Evolutionary conservation across 1,284 basidiomycete genomes (phyloP).

Genomic region (Boletus mariae): DNA sequence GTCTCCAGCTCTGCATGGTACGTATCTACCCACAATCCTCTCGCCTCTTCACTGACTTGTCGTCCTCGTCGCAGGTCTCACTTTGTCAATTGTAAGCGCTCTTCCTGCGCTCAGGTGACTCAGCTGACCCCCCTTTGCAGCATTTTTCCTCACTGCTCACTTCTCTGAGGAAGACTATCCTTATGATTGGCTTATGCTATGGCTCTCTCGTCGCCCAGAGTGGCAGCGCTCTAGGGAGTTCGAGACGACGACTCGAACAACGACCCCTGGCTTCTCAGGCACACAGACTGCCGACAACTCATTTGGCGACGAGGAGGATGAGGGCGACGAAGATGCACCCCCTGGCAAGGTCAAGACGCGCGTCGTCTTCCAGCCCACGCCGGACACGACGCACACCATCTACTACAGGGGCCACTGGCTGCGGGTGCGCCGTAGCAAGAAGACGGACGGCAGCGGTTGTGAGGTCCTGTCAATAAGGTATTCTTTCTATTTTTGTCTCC

Average conservation of each 20-base stretch:
- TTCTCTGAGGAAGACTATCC: constrained; percentile 83
- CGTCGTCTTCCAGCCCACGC: constrained; percentile 80
- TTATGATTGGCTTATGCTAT: constrained; percentile 81
- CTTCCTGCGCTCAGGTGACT: constrained; percentile 1
- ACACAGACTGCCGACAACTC: constrained; percentile 50
- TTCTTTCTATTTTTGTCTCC: constrained; percentile 19
- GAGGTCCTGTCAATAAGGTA: constrained; percentile 74
- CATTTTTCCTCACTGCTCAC: constrained; percentile 82
- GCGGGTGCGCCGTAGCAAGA: constrained; percentile 63
- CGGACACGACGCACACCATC: constrained; percentile 79
- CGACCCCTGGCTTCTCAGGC: constrained; percentile 47
- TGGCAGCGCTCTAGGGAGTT: constrained; percentile 83
- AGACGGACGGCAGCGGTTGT: constrained; percentile 58
- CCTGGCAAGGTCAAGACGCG: constrained; percentile 69
- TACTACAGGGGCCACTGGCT: constrained; percentile 80
- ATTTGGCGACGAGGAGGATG: constrained; percentile 62
- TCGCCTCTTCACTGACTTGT: constrained; percentile 10
- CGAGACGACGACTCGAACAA: constrained; percentile 73
- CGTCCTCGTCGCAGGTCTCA: constrained; percentile 51
- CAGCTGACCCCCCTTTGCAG: constrained; percentile 36
- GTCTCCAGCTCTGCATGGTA: constrained; percentile 78
- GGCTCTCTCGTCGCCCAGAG: constrained; percentile 74
- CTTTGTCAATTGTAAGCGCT: constrained; percentile 72
- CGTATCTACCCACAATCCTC: constrained; percentile 15
- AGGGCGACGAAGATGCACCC: constrained; percentile 47